Percentiles rank a stretch among this genome's conserved stretches.
Evolutionary conservation across 345 rosid genomes (phyloP).

Genomic region (Litchi chinensis): DNA sequence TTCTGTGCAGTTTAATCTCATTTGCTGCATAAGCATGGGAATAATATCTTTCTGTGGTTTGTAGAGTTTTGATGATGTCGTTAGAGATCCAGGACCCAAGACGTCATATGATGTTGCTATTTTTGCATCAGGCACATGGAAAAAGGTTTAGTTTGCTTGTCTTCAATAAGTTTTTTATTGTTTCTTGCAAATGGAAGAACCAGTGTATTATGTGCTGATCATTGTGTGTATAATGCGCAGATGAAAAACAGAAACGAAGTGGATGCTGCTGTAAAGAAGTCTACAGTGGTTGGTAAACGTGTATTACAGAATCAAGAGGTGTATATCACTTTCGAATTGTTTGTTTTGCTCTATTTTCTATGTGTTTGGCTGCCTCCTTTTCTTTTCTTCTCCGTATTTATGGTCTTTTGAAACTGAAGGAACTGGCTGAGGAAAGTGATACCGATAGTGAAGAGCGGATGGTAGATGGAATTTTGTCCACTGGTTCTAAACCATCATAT

Average conservation of each 20-base stretch:
- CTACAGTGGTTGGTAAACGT: constrained; percentile 32
- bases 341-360: constrained; percentile 6
- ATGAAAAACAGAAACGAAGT: constrained; percentile 44
- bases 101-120: constrained; percentile 82
- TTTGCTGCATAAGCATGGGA: constrained; percentile 11
- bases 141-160: constrained; percentile 52
- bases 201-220: constrained; percentile 3
- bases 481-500: constrained; percentile 48
- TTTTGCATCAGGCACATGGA: constrained; percentile 69
- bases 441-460: constrained; percentile 66
- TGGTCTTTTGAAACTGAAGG: constrained; percentile 39
- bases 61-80: constrained; percentile 55
- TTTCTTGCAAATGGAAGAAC: constrained; percentile 11
- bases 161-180: constrained; percentile 4
- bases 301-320: constrained; percentile 48
- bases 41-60: constrained; percentile 17
- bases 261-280: constrained; percentile 32
- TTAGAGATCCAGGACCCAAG: constrained; percentile 55
- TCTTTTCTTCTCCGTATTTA: constrained; percentile 7
- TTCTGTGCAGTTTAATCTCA: constrained; percentile 12
- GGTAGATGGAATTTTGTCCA: constrained; percentile 78
- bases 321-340: constrained; percentile 5
- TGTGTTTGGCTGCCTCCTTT: constrained; percentile 10
- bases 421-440: constrained; percentile 55
- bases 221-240: constrained; percentile 37